A percentile compares a stretch with the other conserved stretches of the same genome.
phyloP scores from a whole-genome alignment of 2,329 filamentous ascomycete genomes.

The Nakataea oryzae region DNA sequence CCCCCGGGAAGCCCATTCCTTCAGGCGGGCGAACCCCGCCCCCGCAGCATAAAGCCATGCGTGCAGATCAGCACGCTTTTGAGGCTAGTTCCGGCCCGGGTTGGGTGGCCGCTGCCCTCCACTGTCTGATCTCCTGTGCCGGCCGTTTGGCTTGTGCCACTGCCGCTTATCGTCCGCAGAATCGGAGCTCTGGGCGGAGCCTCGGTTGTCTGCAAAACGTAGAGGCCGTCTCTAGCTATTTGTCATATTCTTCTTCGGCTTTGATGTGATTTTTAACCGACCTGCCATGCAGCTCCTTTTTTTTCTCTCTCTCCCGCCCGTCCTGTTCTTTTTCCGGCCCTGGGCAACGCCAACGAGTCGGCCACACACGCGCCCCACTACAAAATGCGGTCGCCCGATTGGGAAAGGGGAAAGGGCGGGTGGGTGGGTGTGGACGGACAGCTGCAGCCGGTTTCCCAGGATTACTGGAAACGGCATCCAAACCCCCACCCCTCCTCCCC shows the following conservation, averaged over 20 bases:
- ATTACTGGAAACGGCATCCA: background rate
- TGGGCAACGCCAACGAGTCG: background rate
- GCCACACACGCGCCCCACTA: background rate
- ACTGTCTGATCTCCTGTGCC: background rate
- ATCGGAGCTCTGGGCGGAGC: background rate
- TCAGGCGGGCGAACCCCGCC: background rate
- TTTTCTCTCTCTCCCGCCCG: no score
- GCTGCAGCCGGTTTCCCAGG: background rate
- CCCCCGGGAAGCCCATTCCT: no score
- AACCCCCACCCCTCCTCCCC: background rate
- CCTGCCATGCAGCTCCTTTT: no score
- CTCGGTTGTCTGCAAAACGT: no score
- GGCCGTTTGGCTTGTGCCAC: background rate
- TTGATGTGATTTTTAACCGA: no score
- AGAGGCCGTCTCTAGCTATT: no score
- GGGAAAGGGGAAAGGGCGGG: background rate
- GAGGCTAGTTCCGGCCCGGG: background rate
- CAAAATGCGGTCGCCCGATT: background rate
- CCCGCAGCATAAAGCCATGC: background rate
- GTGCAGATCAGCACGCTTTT: background rate
- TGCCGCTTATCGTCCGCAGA: background rate
- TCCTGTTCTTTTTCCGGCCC: no score
- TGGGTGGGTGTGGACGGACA: background rate
- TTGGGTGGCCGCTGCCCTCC: background rate
- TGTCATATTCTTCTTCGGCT: background rate